Evolutionary conservation across 2,329 filamentous ascomycete genomes (phyloP), one percentile per base, ranked within the genome.

Genomic region (Capronia coronata): DNA sequence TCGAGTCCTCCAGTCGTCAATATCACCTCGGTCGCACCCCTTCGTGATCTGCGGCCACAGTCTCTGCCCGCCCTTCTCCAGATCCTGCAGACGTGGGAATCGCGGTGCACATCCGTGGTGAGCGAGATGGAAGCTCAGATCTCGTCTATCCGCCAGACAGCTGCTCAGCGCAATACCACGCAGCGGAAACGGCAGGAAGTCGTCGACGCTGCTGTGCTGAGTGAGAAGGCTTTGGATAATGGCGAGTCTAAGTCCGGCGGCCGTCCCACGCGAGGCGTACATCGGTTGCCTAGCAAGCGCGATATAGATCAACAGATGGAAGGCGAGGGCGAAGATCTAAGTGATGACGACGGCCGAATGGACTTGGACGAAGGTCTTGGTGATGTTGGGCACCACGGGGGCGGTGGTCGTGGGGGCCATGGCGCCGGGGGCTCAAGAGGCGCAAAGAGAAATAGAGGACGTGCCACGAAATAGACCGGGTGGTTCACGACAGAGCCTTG

Each of bases 21-120:
- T 63, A 82, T 97, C 46, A 84, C 83, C 43, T 84, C 86, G 53
- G 82, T 96, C 25, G 82, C 90, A 0, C 86, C 93, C 0, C 79
- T 96, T 1, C 88, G 93, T 16, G 93, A 98, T 65, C 79, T 95
- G 1, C 78, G 80, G 1, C 88, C 89, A 0, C 80, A 80, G 49
- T 80, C 83, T 48, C 76, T 95, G 10, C 78, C 82, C 0, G 68
- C 71, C 1, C 83, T 96, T 71, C 76, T 88, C 22, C 66, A 70
- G 2, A 78, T 82, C 10, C 76, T 98, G 9, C 74, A 76, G 23
- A 76, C 76, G 48, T 98, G 91, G 91, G 82, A 84, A 45, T 72
- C 69, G n/a, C 82, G 89, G 51, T 97, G 91, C 71, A 78, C 80
- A 4, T 70, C 74, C 2, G 87, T 88, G 1, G 79, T 96, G 1